Percentiles rank a stretch among this genome's conserved stretches.
Evolutionary conservation across 2,329 filamentous ascomycete genomes (phyloP).

Genomic region (Fusarium dlaminii): DNA sequence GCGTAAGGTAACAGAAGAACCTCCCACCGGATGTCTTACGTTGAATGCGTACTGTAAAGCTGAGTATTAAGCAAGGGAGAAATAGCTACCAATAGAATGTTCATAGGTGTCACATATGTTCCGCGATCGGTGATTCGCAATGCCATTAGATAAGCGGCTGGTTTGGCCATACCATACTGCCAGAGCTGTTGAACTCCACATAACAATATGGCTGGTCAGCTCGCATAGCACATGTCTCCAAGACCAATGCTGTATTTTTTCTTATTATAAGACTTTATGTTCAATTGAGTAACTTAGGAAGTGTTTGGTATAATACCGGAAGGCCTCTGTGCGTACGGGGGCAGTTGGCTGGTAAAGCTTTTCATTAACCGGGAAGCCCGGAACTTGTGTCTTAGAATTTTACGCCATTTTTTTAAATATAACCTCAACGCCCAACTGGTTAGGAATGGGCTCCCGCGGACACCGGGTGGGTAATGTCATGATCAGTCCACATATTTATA

Average conservation of each 20-base stretch:
- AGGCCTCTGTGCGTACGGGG: accelerated
- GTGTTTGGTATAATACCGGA: accelerated
- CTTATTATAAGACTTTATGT: accelerated
- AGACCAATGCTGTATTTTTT: accelerated
- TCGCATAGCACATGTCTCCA: background rate
- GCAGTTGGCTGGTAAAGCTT: accelerated
- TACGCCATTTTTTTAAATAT: background rate
- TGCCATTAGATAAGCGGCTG: background rate
- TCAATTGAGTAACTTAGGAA: accelerated
- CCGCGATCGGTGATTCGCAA: background rate
- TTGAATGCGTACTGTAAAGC: background rate
- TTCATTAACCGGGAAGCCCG: background rate
- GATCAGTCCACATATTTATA: background rate
- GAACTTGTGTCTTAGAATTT: background rate
- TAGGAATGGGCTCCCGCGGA: background rate
- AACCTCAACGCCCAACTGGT: background rate
- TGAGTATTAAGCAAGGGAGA: background rate
- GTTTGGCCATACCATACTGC: background rate
- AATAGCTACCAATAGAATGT: background rate
- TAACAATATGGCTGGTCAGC: too few species aligned
- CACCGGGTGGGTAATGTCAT: background rate
- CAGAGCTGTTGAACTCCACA: background rate
- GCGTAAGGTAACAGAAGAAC: background rate
- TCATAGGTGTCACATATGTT: background rate
- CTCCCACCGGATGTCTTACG: accelerated